Conservation (phyloP, 768 basidiomycete species). For the Collybia mongolica region DNA sequence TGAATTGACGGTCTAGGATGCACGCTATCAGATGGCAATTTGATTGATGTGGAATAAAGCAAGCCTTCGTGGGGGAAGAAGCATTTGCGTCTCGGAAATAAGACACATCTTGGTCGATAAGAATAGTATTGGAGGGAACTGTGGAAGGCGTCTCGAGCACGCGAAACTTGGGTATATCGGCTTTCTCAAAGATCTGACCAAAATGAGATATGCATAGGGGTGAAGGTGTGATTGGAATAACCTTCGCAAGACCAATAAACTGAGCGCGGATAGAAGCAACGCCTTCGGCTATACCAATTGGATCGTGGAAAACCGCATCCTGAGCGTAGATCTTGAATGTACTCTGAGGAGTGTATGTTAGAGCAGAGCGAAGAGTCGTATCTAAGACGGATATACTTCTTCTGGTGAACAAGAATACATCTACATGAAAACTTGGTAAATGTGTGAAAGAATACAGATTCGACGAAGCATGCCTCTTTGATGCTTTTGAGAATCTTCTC, state of each 20-base stretch:
- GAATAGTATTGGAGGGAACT: slow-evolving; percentile 32
- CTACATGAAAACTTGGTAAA: slow-evolving; percentile 8
- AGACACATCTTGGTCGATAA: slow-evolving; percentile 47
- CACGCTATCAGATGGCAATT: background rate
- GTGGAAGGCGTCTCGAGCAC: slow-evolving; percentile 38
- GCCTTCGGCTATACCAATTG: slow-evolving; percentile 42
- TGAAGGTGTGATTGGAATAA: slow-evolving; percentile 3
- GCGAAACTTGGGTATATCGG: slow-evolving; percentile 40
- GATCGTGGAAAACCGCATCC: slow-evolving; percentile 44
- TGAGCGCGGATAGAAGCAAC: slow-evolving; percentile 37
- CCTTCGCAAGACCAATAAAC: slow-evolving; percentile 44
- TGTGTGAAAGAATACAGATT: no score
- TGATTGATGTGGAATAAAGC: background rate
- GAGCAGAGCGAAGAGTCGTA: background rate
- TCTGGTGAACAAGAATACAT: slow-evolving; percentile 39
- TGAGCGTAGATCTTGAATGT: slow-evolving; percentile 41
- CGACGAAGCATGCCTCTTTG: slow-evolving; percentile 32
- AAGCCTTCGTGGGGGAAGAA: slow-evolving; percentile 39
- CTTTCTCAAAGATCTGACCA: slow-evolving; percentile 38
- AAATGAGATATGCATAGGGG: background rate
- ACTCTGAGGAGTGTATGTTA: slow-evolving; percentile 19
- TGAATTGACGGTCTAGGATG: slow-evolving; percentile 34
- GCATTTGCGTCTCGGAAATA: slow-evolving; percentile 38
- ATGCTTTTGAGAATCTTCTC: slow-evolving; percentile 35
- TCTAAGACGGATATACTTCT: slow-evolving; percentile 21